Conservation (phyloP, 768 basidiomycete species). For the Macrolepiota albuminosa region DNA sequence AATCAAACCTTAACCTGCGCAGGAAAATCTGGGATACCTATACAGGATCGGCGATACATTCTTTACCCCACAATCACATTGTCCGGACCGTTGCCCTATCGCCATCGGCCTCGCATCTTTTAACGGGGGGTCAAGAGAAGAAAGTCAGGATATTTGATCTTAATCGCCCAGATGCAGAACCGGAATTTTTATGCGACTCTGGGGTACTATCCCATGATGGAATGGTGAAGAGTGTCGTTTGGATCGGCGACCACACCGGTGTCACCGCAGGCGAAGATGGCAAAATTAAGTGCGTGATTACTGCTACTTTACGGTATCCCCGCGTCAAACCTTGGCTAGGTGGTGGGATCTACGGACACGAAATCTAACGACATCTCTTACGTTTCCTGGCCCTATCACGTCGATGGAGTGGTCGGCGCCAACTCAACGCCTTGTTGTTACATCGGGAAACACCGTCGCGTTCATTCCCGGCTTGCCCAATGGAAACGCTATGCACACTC, state of each 20-base stretch:
- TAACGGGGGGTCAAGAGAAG: conserved; percentile 96
- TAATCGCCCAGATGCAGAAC: conserved; percentile 78
- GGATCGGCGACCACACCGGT: conserved; percentile 83
- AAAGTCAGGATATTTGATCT: conserved; percentile 95
- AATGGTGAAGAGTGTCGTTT: conserved; percentile 88
- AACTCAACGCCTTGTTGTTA: conserved; percentile 82
- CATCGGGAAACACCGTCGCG: conserved; percentile 87
- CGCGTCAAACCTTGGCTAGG: conserved; percentile 37
- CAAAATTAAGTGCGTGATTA: conserved; percentile 64
- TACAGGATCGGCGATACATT: conserved; percentile 80
- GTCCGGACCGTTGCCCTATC: conserved; percentile 93
- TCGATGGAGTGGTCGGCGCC: conserved; percentile 89
- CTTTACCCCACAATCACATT: conserved; percentile 98
- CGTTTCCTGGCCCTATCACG: conserved; percentile 76
- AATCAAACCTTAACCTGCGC: conserved; percentile 15
- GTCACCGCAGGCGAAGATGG: conserved; percentile 94
- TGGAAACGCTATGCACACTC: conserved; percentile 64
- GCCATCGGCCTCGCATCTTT: conserved; percentile 58
- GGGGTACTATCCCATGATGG: conserved; percentile 76
- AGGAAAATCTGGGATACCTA: conserved; percentile 98
- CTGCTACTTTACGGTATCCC: neutral
- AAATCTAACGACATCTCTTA: conserved; percentile 61
- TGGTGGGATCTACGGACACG: conserved; percentile 96
- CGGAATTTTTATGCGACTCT: conserved; percentile 67
- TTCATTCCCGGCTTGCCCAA: conserved; percentile 79